These are phyloP conservation scores for Calophaca sinica DNA, from an alignment of 306 rosid genomes.

Conservation along the genomic window DNA sequence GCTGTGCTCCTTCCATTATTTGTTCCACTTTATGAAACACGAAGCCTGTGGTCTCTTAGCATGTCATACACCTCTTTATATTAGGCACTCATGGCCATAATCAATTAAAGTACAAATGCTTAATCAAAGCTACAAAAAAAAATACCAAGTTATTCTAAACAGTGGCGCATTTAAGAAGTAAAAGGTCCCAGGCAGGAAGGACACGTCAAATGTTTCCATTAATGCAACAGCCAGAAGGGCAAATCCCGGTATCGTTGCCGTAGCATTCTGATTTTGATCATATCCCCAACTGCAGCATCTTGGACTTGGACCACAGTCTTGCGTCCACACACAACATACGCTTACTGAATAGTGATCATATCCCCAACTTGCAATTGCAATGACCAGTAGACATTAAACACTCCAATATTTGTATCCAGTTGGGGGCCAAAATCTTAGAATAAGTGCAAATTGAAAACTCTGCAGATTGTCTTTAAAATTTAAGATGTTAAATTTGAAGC, in stretches of 20 bases:
- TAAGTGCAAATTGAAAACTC: too few relatives aligned
- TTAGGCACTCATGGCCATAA: slow-evolving; percentile 31
- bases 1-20: slow-evolving; percentile 1
- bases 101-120: slow-evolving; percentile 44
- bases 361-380: slow-evolving; percentile 32
- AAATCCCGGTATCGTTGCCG: slow-evolving; percentile 51
- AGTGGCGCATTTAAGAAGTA: slow-evolving; percentile 44
- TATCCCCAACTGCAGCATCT: slow-evolving; percentile 39
- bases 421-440: too few relatives aligned
- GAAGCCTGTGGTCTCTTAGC: slow-evolving; percentile 36
- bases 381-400: slow-evolving; percentile 20
- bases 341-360: slow-evolving; percentile 33
- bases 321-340: slow-evolving; percentile 17
- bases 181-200: slow-evolving; percentile 37
- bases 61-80: neutral
- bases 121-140: slow-evolving; percentile 36
- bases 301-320: slow-evolving; percentile 47
- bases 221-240: slow-evolving; percentile 49
- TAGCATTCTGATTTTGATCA: slow-evolving; percentile 46
- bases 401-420: slow-evolving; percentile 1
- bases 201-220: slow-evolving; percentile 54
- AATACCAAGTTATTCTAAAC: slow-evolving; percentile 46
- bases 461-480: too few relatives aligned
- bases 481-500: too few relatives aligned
- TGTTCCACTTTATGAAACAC: slow-evolving; percentile 53